phyloP scores from a whole-genome alignment of 768 basidiomycete genomes.

The Lactifluus volemus region DNA sequence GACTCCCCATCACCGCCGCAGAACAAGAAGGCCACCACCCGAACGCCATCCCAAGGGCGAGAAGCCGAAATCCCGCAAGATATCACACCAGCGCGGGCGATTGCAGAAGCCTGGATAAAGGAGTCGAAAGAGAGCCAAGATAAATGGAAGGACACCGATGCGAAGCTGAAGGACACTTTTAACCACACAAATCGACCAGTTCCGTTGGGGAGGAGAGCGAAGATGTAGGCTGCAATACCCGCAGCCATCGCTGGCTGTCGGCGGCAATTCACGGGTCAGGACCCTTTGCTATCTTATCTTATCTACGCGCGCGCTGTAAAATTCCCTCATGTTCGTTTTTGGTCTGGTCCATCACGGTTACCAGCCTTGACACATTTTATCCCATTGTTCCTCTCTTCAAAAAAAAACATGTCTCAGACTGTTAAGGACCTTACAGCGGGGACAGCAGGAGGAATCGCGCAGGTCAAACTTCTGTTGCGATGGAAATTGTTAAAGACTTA shows the following conservation, averaged over 20 bases:
- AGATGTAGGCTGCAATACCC: conserved; percentile 18
- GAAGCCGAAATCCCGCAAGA: conserved; percentile 9
- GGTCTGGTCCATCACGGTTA: conserved; percentile 1
- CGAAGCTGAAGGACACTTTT: conserved; percentile 40
- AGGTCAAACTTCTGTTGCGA: conserved; percentile 37
- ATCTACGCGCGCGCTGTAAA: conserved; percentile 18
- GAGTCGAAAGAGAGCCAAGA: conserved; percentile 53
- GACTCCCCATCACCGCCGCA: conserved; percentile 20
- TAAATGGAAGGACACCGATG: conserved; percentile 49
- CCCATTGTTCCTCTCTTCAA: neutral
- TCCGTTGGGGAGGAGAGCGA: conserved; percentile 13
- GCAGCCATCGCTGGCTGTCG: conserved; percentile 3
- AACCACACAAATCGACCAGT: conserved; percentile 42
- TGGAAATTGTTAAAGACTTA: conserved; percentile 7
- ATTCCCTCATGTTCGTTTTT: conserved; percentile 18
- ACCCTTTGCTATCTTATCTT: conserved; percentile 25
- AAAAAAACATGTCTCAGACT: conserved; percentile 43
- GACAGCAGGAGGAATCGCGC: conserved; percentile 84
- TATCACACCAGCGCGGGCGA: conserved; percentile 48
- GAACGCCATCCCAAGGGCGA: conserved; percentile 12
- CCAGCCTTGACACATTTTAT: neutral
- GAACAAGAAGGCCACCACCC: conserved; percentile 15
- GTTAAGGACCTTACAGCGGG: conserved; percentile 85
- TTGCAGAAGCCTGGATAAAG: conserved; percentile 60
- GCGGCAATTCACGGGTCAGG: neutral